These are phyloP conservation scores for Aspergillus hancockii DNA, from an alignment of 495 filamentous ascomycete genomes.

Conservation along the genomic window DNA sequence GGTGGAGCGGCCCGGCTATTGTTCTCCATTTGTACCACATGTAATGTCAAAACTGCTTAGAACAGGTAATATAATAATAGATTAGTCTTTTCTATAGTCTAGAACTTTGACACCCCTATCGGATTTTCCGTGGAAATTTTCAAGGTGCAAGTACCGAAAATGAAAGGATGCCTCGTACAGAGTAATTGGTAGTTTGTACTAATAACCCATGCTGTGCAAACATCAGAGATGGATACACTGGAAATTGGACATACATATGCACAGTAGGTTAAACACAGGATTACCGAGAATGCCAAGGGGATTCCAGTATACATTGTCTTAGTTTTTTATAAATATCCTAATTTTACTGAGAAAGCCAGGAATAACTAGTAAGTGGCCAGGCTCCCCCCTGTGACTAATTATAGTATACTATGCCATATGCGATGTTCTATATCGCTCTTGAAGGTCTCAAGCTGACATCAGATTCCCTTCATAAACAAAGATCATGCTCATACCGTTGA, in stretches of 20 bases:
- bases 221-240: too few relatives aligned
- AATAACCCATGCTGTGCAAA: too few relatives aligned
- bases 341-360: neutral
- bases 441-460: neutral
- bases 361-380: neutral
- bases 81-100: neutral
- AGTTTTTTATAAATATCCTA: neutral
- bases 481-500: neutral
- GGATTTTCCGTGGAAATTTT: neutral
- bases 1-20: neutral
- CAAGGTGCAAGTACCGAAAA: neutral
- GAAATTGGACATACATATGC: too few relatives aligned
- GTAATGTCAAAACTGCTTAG: neutral
- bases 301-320: neutral
- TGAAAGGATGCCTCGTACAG: neutral
- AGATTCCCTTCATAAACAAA: neutral
- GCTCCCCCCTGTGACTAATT: neutral
- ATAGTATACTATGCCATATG: slow-evolving; percentile 5
- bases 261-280: neutral
- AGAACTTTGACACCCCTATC: neutral
- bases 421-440: neutral
- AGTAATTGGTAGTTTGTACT: too few relatives aligned
- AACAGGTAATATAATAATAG: neutral
- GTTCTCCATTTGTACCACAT: neutral
- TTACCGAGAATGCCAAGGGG: neutral